Percentiles rank a stretch among this genome's conserved stretches.
Evolutionary conservation across 2,329 filamentous ascomycete species (phyloP).

Genomic region (Venturia oleaginea): DNA sequence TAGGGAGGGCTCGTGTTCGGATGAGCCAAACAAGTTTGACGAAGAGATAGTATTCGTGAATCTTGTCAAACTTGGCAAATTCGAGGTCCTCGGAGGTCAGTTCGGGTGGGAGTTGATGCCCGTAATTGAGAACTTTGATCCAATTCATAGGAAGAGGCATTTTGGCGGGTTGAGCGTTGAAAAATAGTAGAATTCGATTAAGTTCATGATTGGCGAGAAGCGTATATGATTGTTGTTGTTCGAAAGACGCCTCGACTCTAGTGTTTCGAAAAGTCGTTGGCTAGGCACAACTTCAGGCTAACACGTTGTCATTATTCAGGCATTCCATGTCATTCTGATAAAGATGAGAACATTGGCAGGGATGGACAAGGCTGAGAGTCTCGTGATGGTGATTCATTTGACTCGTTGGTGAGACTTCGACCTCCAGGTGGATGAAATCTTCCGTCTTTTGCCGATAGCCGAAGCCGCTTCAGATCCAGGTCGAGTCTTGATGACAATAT

Average conservation of each 20-base stretch:
- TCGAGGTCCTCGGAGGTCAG: conserved; percentile 8
- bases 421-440: not conserved
- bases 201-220: not conserved
- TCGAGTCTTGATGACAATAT: not conserved
- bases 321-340: not conserved
- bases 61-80: not conserved
- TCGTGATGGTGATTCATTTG: not conserved
- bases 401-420: not conserved
- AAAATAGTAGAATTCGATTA: no score
- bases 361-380: not conserved
- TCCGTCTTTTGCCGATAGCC: not conserved
- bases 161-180: not conserved
- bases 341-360: not conserved
- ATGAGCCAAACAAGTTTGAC: conserved; percentile 10
- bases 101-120: not conserved
- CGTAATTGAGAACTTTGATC: not conserved
- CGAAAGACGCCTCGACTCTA: not conserved
- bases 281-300: not conserved
- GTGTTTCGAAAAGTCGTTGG: not conserved
- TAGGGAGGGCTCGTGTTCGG: not conserved
- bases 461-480: not conserved
- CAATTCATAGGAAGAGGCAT: conserved; percentile 1
- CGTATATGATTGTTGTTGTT: not conserved
- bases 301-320: not conserved
- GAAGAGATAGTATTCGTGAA: conserved; percentile 1